Evolutionary conservation across 768 basidiomycete species (phyloP).

Genomic region (Lepiota brunneoincarnata): DNA sequence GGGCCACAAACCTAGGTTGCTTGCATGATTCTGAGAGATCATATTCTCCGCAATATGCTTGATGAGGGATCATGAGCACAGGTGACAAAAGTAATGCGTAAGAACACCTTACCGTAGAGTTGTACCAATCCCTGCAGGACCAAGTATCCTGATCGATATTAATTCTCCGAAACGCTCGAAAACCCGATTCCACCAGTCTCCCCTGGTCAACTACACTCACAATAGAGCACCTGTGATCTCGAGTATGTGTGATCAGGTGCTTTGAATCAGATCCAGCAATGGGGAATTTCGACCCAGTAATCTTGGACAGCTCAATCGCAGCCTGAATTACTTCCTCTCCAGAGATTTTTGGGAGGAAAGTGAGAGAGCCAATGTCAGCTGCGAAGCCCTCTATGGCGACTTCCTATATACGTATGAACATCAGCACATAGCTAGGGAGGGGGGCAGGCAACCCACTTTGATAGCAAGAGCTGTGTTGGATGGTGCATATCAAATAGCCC

Average conservation of each 20-base stretch:
- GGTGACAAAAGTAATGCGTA: neutral
- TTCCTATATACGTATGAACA: constrained; percentile 47
- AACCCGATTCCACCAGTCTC: neutral
- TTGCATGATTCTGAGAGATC: constrained; percentile 29
- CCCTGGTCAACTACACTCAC: neutral
- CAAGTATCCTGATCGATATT: constrained; percentile 45
- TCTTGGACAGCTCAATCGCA: constrained; percentile 62
- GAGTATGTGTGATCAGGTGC: constrained; percentile 69
- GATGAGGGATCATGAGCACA: neutral
- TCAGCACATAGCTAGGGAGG: too few relatives aligned
- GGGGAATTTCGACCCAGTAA: constrained; percentile 76
- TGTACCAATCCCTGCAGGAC: constrained; percentile 38
- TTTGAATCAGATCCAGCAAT: constrained; percentile 78
- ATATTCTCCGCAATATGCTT: constrained; percentile 38
- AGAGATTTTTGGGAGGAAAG: constrained; percentile 73
- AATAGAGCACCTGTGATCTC: constrained; percentile 65
- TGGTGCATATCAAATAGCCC: constrained; percentile 79
- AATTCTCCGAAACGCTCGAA: constrained; percentile 36
- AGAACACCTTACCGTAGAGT: constrained; percentile 22
- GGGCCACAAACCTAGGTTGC: constrained; percentile 25
- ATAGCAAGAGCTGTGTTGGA: constrained; percentile 63
- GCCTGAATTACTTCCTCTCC: constrained; percentile 65
- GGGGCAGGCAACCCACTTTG: constrained; percentile 56
- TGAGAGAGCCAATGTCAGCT: constrained; percentile 85
- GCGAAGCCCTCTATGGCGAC: constrained; percentile 86